phyloP scores from a whole-genome alignment of 306 rosid genomes.

The Trifolium pratense region DNA sequence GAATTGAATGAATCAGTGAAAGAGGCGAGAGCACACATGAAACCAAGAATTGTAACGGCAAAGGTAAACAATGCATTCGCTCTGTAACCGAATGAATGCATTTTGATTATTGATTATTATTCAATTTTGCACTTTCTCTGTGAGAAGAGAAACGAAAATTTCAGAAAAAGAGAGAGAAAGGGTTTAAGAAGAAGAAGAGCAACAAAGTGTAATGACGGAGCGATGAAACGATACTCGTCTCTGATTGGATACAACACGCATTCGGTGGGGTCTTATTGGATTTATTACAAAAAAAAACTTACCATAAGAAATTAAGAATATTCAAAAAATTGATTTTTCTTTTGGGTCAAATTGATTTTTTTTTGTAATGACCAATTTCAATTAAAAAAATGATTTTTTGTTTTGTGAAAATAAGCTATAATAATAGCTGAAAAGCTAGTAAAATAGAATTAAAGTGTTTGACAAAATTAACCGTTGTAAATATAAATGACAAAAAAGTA shows the following conservation, averaged over 20 bases:
- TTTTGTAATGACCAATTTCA: too few species aligned
- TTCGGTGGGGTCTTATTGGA: constrained; percentile 23
- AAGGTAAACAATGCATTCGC: constrained; percentile 84
- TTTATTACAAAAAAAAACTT: background rate
- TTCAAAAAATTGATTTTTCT: too few species aligned
- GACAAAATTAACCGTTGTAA: too few species aligned
- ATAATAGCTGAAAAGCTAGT: too few species aligned
- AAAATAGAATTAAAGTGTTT: too few species aligned
- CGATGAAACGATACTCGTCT: background rate
- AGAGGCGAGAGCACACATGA: constrained; percentile 78
- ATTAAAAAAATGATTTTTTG: too few species aligned
- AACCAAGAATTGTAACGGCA: constrained; percentile 70
- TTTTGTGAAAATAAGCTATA: too few species aligned
- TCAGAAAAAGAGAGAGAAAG: background rate
- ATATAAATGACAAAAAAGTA: too few species aligned
- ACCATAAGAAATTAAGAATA: too few species aligned
- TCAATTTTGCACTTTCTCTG: background rate
- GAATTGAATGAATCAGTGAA: constrained; percentile 67
- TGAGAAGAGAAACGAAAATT: too few species aligned
- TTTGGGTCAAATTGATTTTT: too few species aligned
- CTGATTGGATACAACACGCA: constrained; percentile 1
- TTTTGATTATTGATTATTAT: constrained; percentile 39
- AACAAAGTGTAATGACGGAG: constrained; percentile 13
- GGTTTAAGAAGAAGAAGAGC: background rate
- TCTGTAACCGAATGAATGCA: constrained; percentile 86